Percentiles rank a stretch among this genome's conserved stretches.
phyloP scores from a whole-genome alignment of 2,329 filamentous ascomycete genomes.

The Nannizziopsis arthrosporioides region DNA sequence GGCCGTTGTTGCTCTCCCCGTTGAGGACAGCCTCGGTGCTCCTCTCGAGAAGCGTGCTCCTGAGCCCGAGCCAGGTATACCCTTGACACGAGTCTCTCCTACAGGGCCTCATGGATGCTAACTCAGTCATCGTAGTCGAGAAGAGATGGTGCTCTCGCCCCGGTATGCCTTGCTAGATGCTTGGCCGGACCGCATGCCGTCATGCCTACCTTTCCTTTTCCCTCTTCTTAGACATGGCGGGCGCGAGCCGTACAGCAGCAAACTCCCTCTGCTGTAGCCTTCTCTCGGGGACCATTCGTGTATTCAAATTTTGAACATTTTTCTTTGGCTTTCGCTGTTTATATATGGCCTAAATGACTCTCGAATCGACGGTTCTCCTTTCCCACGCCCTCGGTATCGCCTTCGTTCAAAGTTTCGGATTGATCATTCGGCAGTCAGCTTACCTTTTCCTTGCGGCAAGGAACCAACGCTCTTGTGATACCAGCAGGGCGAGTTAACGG shows the following conservation, averaged over 20 bases:
- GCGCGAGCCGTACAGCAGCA: conserved; percentile 1
- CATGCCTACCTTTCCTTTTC: conserved; percentile 2
- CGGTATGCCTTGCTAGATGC: conserved; percentile 29
- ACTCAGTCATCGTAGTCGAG: conserved; percentile 12
- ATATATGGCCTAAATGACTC: background rate
- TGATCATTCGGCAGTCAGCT: background rate
- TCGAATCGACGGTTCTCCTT: background rate
- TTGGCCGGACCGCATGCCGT: background rate
- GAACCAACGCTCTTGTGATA: background rate
- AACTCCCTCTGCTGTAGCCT: background rate
- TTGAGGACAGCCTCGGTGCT: conserved; percentile 3
- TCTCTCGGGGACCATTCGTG: background rate
- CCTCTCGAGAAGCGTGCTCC: conserved; percentile 9
- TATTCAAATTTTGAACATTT: background rate
- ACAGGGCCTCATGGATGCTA: background rate
- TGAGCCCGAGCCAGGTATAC: conserved; percentile 5
- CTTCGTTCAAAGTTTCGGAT: too few relatives aligned
- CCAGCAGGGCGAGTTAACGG: background rate
- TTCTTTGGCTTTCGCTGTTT: background rate
- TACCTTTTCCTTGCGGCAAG: background rate
- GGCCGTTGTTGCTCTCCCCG: conserved; percentile 22
- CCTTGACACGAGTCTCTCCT: conserved; percentile 12
- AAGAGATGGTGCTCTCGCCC: conserved; percentile 25
- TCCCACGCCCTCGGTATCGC: too few relatives aligned
- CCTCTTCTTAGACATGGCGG: background rate